Percentiles rank a stretch among this genome's conserved stretches.
Evolutionary conservation across 2,329 filamentous ascomycete species (phyloP).

Genomic region (Aspergillus phoenicis): DNA sequence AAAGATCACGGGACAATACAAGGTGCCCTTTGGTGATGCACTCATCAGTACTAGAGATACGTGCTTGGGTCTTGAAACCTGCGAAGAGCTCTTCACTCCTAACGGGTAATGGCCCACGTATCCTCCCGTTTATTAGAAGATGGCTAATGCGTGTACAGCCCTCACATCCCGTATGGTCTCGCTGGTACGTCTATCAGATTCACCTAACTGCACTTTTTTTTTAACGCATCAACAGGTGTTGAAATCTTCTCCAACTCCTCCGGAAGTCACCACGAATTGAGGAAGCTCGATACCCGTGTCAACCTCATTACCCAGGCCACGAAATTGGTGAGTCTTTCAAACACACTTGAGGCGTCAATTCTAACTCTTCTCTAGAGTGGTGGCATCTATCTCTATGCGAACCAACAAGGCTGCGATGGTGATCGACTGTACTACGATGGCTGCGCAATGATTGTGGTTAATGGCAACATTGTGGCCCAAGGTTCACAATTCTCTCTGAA

Average conservation of each 20-base stretch:
- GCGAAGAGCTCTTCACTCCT: constrained; percentile 68
- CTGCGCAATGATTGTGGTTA: constrained; percentile 64
- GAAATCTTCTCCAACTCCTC: constrained; percentile 73
- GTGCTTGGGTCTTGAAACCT: constrained; percentile 65
- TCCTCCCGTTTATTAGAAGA: not conserved
- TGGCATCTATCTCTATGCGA: constrained; percentile 61
- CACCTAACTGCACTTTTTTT: constrained; percentile 39
- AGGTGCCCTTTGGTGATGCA: constrained; percentile 69
- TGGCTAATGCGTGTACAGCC: constrained; percentile 39
- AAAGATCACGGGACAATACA: constrained; percentile 57
- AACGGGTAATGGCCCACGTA: constrained; percentile 33
- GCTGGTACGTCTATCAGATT: constrained; percentile 47
- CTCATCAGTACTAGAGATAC: constrained; percentile 66
- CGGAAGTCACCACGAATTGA: constrained; percentile 68
- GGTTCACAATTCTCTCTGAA: constrained; percentile 66
- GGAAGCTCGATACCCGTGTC: constrained; percentile 67
- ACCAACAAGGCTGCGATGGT: constrained; percentile 62
- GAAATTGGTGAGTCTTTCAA: constrained; percentile 26
- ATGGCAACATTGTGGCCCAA: constrained; percentile 66
- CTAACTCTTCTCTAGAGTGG: constrained; percentile 38
- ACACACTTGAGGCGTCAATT: not conserved
- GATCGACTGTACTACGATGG: constrained; percentile 67
- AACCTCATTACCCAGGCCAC: constrained; percentile 69
- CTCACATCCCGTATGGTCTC: constrained; percentile 63
- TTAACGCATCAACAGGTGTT: constrained; percentile 54